Base-by-base conservation (phyloP, 2,329 filamentous ascomycete genomes). In the Corynespora cassiicola region DNA sequence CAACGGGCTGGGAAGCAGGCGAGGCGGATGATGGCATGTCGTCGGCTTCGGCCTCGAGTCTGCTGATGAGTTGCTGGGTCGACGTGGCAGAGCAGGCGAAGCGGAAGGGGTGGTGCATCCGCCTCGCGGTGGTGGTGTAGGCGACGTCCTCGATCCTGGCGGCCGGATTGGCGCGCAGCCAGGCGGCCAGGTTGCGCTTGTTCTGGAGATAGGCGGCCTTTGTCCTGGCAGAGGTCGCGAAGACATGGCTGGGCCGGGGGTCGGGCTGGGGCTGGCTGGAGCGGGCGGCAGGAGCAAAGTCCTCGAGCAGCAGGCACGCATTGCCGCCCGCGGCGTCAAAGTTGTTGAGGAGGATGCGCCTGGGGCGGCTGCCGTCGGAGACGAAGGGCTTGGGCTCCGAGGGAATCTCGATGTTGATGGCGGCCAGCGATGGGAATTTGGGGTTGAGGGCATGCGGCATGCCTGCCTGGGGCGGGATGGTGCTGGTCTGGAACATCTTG, bases 311-410 rank as follows among this genome's bases (percentile, higher is more conserved):
- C 16, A 55, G 2, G 2, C n/a, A 6, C 12, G 39, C 27, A 65
- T 88, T 88, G 25, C 85, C 85, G 47, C 85, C 85, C 34, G 85
- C 82, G 5, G 85, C 86, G 47, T 80, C 36, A 36, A 54, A 54
- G 22, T 44, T 54, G 42, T 45, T 54, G 19, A 54, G 16, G 2
- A 49, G 81, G 61, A 87, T 42, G 87, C 64, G 14, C n/a, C n/a
- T 74, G 58, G 0, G 21, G 17, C 20, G 14, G 5, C 73, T 69
- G 31, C 26, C 8, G 22, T 19, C 10, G 14, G 22, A 28, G 15
- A 64, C 36, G 64, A 7, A 4, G 12, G 48, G 14, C 50, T 45
- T 7, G 45, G 14, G 60, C 71, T 72, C 1, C 63, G 52, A 74
- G 2, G 80, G 75, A 50, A 85, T 82, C 50, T 77, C 75, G 31